Base-by-base conservation (phyloP, 2,329 filamentous ascomycete species). In the Annulohypoxylon truncatum region DNA sequence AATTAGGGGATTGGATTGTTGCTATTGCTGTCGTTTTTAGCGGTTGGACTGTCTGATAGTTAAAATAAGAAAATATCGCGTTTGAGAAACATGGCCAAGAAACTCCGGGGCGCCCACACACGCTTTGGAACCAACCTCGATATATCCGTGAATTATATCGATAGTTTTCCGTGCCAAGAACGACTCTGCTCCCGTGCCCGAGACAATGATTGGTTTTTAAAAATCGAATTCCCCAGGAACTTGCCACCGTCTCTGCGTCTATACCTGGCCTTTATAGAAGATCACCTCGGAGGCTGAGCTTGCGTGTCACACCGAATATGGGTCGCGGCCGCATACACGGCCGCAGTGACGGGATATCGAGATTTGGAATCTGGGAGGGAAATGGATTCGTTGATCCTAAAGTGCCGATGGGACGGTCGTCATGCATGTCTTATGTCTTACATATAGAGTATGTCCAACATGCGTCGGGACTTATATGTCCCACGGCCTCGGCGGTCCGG, bases 341-440 rank as follows among this genome's bases (percentile, higher is more conserved):
- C 62, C 66, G 54, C 57, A 66, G 57, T 48, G 18, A 47, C 15
- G 6, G 29, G 20, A 6, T 54, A 58, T 69, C 56, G 44, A 61
- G 52, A 52, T 61, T 57, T 26, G 54, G 54, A 64, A 59, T 51
- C 46, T 48, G 40, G 53, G 64, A 57, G n/a, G 33, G 52, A 53
- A 44, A 55, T 56, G 15, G 31, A 64, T 56, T 62, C 61, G 66
- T 44, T 63, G 52, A 61, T 69, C 52, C 60, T 59, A 18, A 62
- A 64, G 50, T 62, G 53, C 57, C 60, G 53, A 64, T 67, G 59
- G 47, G 26, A 64, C 48, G 51, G 56, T 48, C 51, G 47, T 38
- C 50, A 69, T 69, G 66, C 60, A 64, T 52, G 67, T 64, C 64
- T 64, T 55, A 64, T 52, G 67, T 64, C 64, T 64, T 55, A 67